Percentiles rank a stretch among this genome's conserved stretches.
Conservation (phyloP, 2,329 filamentous ascomycete genomes). For the Scopulariopsis brevicaulis region DNA sequence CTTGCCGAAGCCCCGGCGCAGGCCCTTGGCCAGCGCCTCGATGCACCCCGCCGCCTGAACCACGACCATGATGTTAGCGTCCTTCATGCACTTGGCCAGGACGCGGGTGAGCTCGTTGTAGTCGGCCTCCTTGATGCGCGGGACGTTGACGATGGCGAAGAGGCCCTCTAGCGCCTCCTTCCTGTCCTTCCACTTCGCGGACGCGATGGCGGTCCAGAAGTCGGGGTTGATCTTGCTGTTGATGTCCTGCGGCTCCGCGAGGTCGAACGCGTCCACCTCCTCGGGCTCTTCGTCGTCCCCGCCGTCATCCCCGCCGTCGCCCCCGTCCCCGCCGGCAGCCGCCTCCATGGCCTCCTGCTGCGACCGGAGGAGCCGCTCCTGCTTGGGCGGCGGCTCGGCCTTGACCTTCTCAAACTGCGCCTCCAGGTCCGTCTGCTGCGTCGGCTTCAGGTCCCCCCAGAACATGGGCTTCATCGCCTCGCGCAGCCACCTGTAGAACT, state of each 20-base stretch:
- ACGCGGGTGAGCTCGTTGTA: constrained; percentile 76
- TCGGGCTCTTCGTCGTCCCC: constrained; percentile 43
- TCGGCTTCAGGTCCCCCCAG: constrained; percentile 89
- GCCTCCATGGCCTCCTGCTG: constrained; percentile 76
- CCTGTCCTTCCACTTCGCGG: constrained; percentile 95
- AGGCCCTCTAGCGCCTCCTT: constrained; percentile 88
- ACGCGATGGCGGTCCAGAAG: constrained; percentile 73
- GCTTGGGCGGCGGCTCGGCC: constrained; percentile 74
- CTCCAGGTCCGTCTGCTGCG: constrained; percentile 89
- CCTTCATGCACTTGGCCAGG: constrained; percentile 96
- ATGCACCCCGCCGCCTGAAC: constrained; percentile 89
- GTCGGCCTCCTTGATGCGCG: constrained; percentile 81
- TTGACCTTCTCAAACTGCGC: constrained; percentile 91
- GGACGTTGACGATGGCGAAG: constrained; percentile 65
- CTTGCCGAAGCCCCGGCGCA: constrained; percentile 67
- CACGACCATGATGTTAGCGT: constrained; percentile 92
- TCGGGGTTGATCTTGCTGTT: constrained; percentile 54
- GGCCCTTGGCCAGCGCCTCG: constrained; percentile 75
- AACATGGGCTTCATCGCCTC: constrained; percentile 98
- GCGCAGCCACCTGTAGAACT: constrained; percentile 92
- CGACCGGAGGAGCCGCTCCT: constrained; percentile 76
- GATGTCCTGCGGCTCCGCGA: constrained; percentile 82
- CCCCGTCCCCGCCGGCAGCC: constrained; percentile 32
- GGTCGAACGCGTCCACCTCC: constrained; percentile 71
- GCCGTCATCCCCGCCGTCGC: constrained; percentile 39